A percentile compares a stretch with the other conserved stretches of the same genome.
Evolutionary conservation across 1,284 basidiomycete genomes (phyloP).

Genomic region (Retiboletus fuscus): DNA sequence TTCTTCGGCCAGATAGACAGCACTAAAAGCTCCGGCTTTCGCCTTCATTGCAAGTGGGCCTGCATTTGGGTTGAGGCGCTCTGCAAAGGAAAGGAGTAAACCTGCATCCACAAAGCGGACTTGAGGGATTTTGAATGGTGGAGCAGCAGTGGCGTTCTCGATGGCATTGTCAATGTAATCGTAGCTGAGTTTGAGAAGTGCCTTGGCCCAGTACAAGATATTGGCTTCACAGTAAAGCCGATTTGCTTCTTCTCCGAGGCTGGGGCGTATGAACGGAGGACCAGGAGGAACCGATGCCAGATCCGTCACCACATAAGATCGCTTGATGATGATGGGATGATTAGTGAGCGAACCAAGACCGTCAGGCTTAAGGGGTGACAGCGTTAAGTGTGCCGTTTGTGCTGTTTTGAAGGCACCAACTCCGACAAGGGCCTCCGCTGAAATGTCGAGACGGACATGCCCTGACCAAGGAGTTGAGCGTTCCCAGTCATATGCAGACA

Average conservation of each 20-base stretch:
- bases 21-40: neutral
- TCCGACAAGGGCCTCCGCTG: neutral
- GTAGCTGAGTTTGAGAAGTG: neutral
- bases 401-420: neutral
- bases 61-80: too few species aligned
- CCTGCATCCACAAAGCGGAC: constrained; percentile 13
- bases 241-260: neutral
- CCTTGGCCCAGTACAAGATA: constrained; percentile 9
- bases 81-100: neutral
- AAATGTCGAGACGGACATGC: neutral
- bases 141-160: neutral
- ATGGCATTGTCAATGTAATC: neutral
- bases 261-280: neutral
- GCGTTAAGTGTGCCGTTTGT: neutral
- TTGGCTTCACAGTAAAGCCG: constrained; percentile 8
- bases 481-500: neutral
- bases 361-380: neutral
- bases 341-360: neutral
- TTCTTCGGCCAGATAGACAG: neutral
- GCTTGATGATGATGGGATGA: neutral
- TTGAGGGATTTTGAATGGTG: neutral
- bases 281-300: neutral
- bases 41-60: too few species aligned
- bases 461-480: neutral
- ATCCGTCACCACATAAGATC: neutral